Evolutionary conservation across 768 basidiomycete species (phyloP), one percentile per base, ranked within the genome.

Genomic region (Suillus decipiens): DNA sequence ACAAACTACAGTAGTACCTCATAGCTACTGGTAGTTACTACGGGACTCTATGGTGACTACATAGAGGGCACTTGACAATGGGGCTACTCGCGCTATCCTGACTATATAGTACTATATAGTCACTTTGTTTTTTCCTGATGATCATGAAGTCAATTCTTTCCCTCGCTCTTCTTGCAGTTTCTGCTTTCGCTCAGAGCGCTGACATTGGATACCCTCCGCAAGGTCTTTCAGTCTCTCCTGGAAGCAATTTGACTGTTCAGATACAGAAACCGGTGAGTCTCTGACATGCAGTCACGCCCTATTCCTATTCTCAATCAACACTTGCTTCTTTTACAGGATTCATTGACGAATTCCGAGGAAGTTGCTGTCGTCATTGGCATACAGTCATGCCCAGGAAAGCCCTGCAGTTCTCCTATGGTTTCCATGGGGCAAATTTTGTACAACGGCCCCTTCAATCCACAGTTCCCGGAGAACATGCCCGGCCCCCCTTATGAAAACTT

Each of bases 291-390:
- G 8, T 12, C 5, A 41, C 43, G 19, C 15, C 28, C 28, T 15
- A 6, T 24, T 50, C 5, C 15, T n/a, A n/a, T n/a, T n/a, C n/a
- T 28, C 57, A 15, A 68, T 50, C 37, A 43, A 11, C 0, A 19
- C 1, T 8, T 36, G 1, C 2, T 7, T 39, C 48, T 10, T 28
- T 3, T 12, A 5, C 47, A 83, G 81, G 69, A 79, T 59, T 57
- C 73, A 9, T 67, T 81, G 24, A 73, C 79, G 1, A 73, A 73
- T 12, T 79, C 79, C 11, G 71, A 69, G 42, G 82, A 84, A 63
- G 77, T 85, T 2, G 81, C 78, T 15, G 70, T 85, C 57, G 79
- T 79, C 34, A 78, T 85, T 59, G 82, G 76, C 7, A 41, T 85
- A 34, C 71, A 73, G 50, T 77, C 78, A 37, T 85, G 82, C 67